A percentile compares a stretch with the other conserved stretches of the same genome.
phyloP scores from a whole-genome alignment of 306 rosid species.

The Citrullus colocynthis region DNA sequence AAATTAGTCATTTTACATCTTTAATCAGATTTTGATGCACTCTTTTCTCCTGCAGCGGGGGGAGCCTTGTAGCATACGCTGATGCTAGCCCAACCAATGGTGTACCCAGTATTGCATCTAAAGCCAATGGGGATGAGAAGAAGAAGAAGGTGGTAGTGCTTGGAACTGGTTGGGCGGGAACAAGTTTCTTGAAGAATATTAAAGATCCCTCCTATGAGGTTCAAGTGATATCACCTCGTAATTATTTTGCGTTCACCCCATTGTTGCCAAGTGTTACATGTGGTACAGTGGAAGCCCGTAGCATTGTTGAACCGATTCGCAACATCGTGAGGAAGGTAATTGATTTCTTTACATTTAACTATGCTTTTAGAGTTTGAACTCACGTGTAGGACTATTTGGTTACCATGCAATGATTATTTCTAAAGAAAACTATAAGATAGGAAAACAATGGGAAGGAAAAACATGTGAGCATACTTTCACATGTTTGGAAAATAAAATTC shows the following conservation, averaged over 20 bases:
- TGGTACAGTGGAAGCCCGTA: slow-evolving; percentile 89
- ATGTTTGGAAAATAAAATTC: background rate
- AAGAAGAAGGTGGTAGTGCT: slow-evolving; percentile 82
- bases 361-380: background rate
- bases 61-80: slow-evolving; percentile 59
- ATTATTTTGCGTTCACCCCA: slow-evolving; percentile 90
- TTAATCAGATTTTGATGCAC: background rate
- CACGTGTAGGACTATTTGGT: background rate
- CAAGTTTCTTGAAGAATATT: slow-evolving; percentile 76
- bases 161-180: slow-evolving; percentile 99
- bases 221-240: slow-evolving; percentile 81
- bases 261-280: slow-evolving; percentile 88
- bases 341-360: background rate
- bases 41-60: slow-evolving; percentile 50
- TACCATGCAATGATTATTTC: background rate
- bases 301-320: slow-evolving; percentile 88
- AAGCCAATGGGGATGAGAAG: slow-evolving; percentile 24
- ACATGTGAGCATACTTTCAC: background rate
- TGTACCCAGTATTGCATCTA: slow-evolving; percentile 13
- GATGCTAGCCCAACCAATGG: slow-evolving; percentile 24
- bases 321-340: slow-evolving; percentile 62
- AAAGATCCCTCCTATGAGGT: slow-evolving; percentile 56
- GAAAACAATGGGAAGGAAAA: background rate
- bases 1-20: background rate
- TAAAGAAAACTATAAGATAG: background rate